Evolutionary conservation across 202 grass and related monocot genomes (phyloP).

Genomic region (Panicum hallii): DNA sequence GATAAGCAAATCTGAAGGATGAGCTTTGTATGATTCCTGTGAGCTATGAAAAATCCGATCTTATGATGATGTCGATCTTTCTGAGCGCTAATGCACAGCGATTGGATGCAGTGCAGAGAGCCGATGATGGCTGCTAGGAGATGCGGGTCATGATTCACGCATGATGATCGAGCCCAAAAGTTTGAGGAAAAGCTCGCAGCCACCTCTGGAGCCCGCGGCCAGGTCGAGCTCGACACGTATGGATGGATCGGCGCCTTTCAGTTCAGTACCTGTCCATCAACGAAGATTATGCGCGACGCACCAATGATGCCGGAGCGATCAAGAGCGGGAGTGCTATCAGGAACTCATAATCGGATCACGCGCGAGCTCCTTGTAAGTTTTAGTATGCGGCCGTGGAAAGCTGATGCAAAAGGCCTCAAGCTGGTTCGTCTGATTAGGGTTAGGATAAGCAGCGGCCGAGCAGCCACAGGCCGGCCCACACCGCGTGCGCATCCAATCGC

Average conservation of each 20-base stretch:
- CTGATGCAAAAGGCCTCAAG: neutral
- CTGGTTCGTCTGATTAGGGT: neutral
- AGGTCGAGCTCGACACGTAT: slow-evolving; percentile 30
- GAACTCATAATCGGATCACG: slow-evolving; percentile 13
- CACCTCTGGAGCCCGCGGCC: neutral
- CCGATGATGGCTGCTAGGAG: neutral
- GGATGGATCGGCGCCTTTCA: neutral
- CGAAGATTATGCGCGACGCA: slow-evolving; percentile 14
- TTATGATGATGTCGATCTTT: neutral
- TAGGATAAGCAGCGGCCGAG: neutral
- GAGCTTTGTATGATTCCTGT: neutral
- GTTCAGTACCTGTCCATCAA: neutral
- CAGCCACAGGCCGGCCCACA: neutral
- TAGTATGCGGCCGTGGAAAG: slow-evolving; percentile 24
- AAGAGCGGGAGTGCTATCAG: neutral
- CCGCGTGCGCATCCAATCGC: neutral
- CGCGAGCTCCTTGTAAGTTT: neutral
- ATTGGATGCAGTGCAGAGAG: neutral
- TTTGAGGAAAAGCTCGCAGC: neutral
- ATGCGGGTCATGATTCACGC: neutral
- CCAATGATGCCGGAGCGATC: slow-evolving; percentile 1
- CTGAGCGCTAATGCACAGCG: neutral
- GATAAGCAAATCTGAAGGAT: neutral
- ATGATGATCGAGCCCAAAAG: neutral
- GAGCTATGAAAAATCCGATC: neutral